A percentile compares a stretch with the other conserved stretches of the same genome.
Conservation (phyloP, 2,329 filamentous ascomycete species). For the Curvularia spicifera region DNA sequence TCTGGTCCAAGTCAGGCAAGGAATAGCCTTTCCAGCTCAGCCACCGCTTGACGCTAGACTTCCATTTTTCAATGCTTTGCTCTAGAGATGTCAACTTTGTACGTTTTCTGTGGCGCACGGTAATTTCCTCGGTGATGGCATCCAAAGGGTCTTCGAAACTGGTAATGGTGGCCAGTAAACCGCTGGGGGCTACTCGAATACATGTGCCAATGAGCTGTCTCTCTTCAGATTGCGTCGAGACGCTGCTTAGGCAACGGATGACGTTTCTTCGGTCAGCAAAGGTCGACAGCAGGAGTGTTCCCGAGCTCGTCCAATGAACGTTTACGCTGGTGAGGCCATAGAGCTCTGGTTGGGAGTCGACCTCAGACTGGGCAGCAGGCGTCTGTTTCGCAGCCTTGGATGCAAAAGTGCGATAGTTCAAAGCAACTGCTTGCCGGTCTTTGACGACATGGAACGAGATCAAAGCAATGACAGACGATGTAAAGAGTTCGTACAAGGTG, state of each 20-base stretch:
- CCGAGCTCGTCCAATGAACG: constrained; percentile 46
- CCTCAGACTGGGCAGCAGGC: constrained; percentile 13
- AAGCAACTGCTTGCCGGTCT: constrained; percentile 40
- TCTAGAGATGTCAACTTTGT: constrained; percentile 33
- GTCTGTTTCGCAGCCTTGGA: constrained; percentile 28
- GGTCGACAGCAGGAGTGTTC: constrained; percentile 43
- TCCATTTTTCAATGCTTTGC: constrained; percentile 46
- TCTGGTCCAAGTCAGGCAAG: constrained; percentile 34
- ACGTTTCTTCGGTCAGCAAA: constrained; percentile 31
- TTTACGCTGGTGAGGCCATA: constrained; percentile 41
- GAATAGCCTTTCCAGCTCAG: constrained; percentile 45
- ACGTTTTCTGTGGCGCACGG: constrained; percentile 35
- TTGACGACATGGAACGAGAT: constrained; percentile 45
- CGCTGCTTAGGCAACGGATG: constrained; percentile 32
- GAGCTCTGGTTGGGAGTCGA: constrained; percentile 10
- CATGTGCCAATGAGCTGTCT: constrained; percentile 32
- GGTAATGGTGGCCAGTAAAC: constrained; percentile 38
- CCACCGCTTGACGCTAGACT: constrained; percentile 42
- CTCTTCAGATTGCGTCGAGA: constrained; percentile 24
- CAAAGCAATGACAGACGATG: constrained; percentile 45
- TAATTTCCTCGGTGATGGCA: constrained; percentile 24
- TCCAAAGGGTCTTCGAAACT: constrained; percentile 42
- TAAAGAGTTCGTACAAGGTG: constrained; percentile 48
- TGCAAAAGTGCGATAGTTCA: constrained; percentile 49
- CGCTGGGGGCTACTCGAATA: constrained; percentile 47